Evolutionary conservation across 1,284 basidiomycete genomes (phyloP), one percentile per base, ranked within the genome.

Genomic region (Ustilago tritici): DNA sequence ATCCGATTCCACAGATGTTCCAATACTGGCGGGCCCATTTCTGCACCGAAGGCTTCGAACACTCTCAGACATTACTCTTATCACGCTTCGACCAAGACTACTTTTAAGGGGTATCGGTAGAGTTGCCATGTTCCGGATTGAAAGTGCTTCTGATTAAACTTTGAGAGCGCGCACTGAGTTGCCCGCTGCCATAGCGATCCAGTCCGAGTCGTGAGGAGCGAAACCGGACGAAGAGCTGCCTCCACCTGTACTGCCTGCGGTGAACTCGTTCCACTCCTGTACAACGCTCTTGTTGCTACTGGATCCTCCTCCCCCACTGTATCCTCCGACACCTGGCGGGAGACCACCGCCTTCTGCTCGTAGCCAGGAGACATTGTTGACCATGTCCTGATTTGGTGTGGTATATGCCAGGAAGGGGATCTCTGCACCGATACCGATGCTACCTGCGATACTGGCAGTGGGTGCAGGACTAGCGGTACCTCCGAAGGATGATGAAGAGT

Each of bases 291-390:
- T 75, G 67, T 71, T 73, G 43, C 70, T 60, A 34, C 65, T 71
- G 32, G 67, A 56, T 2, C 56, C 65, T 4, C 57, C 61, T 10
- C 54, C 64, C 3, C 61, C 60, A 4, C 62, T 52, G 41, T 66
- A 65, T n/a, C 68, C 70, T 23, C 80, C 76, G 14, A 62, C 67
- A 32, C 75, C 59, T 41, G 70, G 61, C n/a, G 55, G 61, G 40
- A 76, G 64, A 31, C 72, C 65, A 32, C 65, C 55, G 28, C 70
- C 56, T 31, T 64, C 66, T 11, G 78, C 79, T 3, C 84, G 65
- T 11, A 85, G 70, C 85, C 85, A 86, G 5, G 81, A 70, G 9
- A 84, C 83, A 40, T 86, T 86, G 72, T 86, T 86, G 63, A 86
- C 83, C 82, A 83, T 83, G 36, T 83, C 82, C 50, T 72, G 68